Base-by-base conservation (phyloP, 306 rosid genomes). In the Sophora flavescens region DNA sequence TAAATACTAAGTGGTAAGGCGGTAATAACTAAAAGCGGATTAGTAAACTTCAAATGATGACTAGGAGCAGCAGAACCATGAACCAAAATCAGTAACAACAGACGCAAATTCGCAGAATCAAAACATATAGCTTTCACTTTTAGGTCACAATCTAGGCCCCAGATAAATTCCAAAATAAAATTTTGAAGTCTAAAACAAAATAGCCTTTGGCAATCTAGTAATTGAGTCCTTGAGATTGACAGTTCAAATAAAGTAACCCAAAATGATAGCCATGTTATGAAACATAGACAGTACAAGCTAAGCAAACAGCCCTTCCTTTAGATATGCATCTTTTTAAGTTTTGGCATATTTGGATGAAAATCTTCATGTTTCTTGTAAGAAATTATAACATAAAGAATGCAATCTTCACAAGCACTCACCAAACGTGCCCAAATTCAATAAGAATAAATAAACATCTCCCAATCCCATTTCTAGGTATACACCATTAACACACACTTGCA, bases 51-150 rank as follows among this genome's bases (percentile, higher is more conserved):
- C 59, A 52, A 2, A 9, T 12, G 65, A 39, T 36, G 36, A 15
- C 28, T 11, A 6, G 60, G 44, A 61, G 28, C 17, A 68, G 48
- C 63, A 78, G 56, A 47, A 14, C 33, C 39, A 78, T 36, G 59
- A 67, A 68, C 26, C 47, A 8, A 58, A 53, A 33, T 44, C 12
- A 12, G 4, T 57, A 59, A 33, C 18, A 68, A 36, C 14, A 66
- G n/a, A 16, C 1, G 38, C 65, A 78, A 18, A 77, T 33, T 35
- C 1, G 38, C 65, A 78, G 32, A 77, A 47, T 35, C 58, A 70
- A 70, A 64, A 53, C 30, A 42, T 8, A 54, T 32, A 28, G 18
- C 32, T 17, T 62, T 28, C 68, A 8, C 56, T 13, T 52, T 64
- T 45, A 38, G 42, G 10, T 36, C 16, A 62, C 14, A 48, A 17